Conservation (phyloP, 345 rosid species). For the Cochlearia excelsa region DNA sequence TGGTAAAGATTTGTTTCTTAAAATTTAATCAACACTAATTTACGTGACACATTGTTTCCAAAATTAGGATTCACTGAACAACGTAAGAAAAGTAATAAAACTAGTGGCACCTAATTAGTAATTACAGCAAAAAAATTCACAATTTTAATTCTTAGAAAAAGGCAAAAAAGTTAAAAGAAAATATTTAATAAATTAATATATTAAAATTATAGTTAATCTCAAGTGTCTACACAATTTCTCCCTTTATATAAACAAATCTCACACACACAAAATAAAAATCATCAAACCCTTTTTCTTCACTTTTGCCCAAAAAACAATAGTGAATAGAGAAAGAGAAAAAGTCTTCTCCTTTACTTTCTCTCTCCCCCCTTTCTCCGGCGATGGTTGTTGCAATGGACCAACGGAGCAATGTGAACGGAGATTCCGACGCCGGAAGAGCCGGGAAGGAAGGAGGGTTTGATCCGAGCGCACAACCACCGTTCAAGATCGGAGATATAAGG, state of each 20-base stretch:
- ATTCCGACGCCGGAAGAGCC: slow-evolving; percentile 15
- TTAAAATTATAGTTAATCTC: slow-evolving; percentile 1
- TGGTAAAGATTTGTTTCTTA: slow-evolving; percentile 5
- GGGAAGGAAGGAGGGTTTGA: slow-evolving; percentile 43
- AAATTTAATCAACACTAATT: neutral
- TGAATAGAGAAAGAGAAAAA: slow-evolving; percentile 6
- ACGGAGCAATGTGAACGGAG: slow-evolving; percentile 21
- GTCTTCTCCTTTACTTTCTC: neutral
- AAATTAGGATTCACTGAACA: neutral
- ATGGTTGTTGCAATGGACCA: slow-evolving; percentile 37
- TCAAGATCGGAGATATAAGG: slow-evolving; percentile 59
- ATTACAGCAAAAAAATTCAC: slow-evolving; percentile 1
- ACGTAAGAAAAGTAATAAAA: slow-evolving; percentile 9
- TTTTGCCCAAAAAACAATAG: slow-evolving; percentile 7
- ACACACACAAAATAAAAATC: slow-evolving; percentile 12
- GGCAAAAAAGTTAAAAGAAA: neutral
- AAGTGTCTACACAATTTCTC: slow-evolving; percentile 12
- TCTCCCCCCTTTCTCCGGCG: slow-evolving; percentile 20
- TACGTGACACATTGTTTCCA: slow-evolving; percentile 7
- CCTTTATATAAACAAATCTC: slow-evolving; percentile 34
- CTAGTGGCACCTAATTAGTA: neutral
- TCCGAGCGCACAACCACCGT: slow-evolving; percentile 63
- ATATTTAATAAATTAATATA: no score
- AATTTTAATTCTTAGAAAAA: neutral
- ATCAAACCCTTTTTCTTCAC: slow-evolving; percentile 33